Base-by-base conservation (phyloP, 2,329 filamentous ascomycete species). In the Alternaria longipes region DNA sequence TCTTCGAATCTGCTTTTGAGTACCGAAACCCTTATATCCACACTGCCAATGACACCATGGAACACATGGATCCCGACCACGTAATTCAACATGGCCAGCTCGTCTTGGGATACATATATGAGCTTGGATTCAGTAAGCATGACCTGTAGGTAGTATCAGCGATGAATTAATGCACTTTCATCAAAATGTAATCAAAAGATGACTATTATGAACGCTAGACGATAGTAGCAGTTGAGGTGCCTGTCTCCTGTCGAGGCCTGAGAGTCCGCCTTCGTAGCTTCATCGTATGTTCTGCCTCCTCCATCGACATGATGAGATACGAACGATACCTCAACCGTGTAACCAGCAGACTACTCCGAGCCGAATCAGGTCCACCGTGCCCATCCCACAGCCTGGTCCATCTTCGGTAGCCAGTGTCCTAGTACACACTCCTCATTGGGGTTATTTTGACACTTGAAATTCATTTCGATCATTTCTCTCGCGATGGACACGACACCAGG, bases 81-180 rank as follows among this genome's bases (percentile, higher is more conserved):
- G 96, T 97, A 91, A 83, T 94, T 38, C 89, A 97, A 81, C 93
- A 97, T 79, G 91, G 91, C 22, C 90, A 89, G 78, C 86, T 97
- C 85, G 94, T 91, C 1, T 82, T 96, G 28, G 91, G 90, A 2
- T 85, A 95, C 66, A 91, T 89, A 8, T 94, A 93, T 72, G 92
- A 97, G 82, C 84, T 96, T 63, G 92, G 88, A 8, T 91, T 91
- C 80, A 47, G 53, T 16, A 41, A 56, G 87, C 16, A 51, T 18
- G 38, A 20, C n/a, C 14, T 30, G n/a, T 32, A 46, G 44, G 11
- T 46, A 6, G 5, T 20, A 30, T 20, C n/a, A 30, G 44, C 16
- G 5, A 32, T 46, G n/a, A 8, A 20, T 12, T 12, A 20, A 9
- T 46, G 12, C 42, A 2, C 24, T 46, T 28, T 30, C 16, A 30